These are phyloP conservation scores for Candida frijolesensis DNA, from an alignment of 1,139 yeast species.

Conservation along the genomic window DNA sequence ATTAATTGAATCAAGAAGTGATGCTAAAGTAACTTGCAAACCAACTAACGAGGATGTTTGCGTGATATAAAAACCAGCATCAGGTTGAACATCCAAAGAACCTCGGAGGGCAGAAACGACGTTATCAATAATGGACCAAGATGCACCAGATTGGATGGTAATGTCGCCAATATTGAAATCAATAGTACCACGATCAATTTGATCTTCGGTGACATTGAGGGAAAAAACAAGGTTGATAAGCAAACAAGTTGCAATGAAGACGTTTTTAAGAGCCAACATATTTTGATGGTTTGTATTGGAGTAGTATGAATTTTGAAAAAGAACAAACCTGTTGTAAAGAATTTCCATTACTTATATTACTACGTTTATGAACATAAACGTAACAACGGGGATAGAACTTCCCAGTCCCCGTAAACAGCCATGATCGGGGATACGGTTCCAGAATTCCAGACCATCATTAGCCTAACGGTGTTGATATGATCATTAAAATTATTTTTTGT, in stretches of 20 bases:
- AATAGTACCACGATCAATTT: conserved; percentile 21
- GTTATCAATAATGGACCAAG: conserved; percentile 37
- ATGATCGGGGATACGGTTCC: no score
- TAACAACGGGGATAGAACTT: no score
- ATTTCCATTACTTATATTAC: background rate
- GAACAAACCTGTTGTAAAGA: background rate
- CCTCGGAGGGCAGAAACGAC: conserved; percentile 27
- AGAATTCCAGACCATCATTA: no score
- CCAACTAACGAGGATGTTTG: conserved; percentile 9
- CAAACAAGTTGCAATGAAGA: background rate
- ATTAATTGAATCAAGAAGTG: conserved; percentile 17
- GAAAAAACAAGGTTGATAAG: background rate
- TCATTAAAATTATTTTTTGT: no score
- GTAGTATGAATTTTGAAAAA: background rate
- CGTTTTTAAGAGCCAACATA: background rate
- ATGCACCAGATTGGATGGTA: conserved; percentile 28
- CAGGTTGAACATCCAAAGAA: conserved; percentile 18
- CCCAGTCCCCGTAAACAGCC: no score
- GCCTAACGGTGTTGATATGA: no score
- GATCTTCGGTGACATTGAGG: conserved; percentile 6
- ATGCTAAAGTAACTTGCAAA: conserved; percentile 16
- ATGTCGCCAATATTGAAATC: conserved; percentile 21
- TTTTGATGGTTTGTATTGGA: background rate
- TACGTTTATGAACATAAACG: no score
- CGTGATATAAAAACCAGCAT: conserved; percentile 26